Conservation (phyloP, 1,139 yeast genomes). For the Kluyveromyces sp. region DNA sequence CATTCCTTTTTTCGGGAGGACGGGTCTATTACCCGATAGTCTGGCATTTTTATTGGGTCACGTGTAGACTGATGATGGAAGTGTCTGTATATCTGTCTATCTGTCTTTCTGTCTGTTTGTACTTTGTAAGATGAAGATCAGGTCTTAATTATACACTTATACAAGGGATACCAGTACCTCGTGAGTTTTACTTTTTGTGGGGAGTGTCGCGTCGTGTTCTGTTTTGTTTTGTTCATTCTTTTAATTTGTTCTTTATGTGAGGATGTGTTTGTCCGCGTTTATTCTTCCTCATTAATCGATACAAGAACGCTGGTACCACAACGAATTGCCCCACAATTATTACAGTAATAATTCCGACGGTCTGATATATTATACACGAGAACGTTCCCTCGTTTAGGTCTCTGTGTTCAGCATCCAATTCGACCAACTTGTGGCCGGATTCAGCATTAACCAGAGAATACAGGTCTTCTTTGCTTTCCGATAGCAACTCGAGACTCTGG, state of each 20-base stretch:
- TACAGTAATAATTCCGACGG: conserved; percentile 6
- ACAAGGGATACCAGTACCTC: no score
- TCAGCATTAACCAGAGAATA: conserved; percentile 5
- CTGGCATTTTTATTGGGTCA: no score
- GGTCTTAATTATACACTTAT: background rate
- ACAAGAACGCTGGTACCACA: conserved; percentile 1
- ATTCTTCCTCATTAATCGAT: background rate
- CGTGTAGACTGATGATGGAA: no score
- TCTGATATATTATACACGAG: conserved; percentile 10
- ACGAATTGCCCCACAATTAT: conserved; percentile 6
- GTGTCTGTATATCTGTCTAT: no score
- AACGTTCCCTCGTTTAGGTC: conserved; percentile 10
- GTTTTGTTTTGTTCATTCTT: background rate
- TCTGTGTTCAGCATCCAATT: conserved; percentile 8
- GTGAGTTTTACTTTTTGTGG: no score
- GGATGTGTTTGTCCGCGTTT: background rate
- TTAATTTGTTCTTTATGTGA: background rate
- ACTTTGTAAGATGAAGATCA: background rate
- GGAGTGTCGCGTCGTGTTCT: no score
- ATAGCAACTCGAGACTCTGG: conserved; percentile 2
- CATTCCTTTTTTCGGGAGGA: no score
- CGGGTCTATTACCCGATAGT: no score
- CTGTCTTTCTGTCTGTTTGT: no score
- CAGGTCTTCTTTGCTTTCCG: conserved; percentile 2
- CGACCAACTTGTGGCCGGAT: conserved; percentile 5